Evolutionary conservation across 768 basidiomycete species (phyloP).

Genomic region (Calvatia gigantea): DNA sequence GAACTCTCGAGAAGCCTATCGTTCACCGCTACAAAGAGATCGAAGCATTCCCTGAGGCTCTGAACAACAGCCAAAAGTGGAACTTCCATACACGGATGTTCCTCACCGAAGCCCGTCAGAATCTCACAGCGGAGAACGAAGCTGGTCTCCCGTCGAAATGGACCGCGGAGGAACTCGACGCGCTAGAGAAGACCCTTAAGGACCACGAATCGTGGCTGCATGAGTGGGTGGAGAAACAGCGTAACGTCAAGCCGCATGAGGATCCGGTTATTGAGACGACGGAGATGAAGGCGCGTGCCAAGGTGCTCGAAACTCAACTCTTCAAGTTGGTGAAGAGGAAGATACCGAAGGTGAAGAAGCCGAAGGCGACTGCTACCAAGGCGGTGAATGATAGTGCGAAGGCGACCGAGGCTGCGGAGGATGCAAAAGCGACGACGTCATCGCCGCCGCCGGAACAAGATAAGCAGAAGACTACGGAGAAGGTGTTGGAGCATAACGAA

Average conservation of each 20-base stretch:
- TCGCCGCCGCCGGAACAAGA: slow-evolving; percentile 9
- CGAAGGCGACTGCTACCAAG: slow-evolving; percentile 33
- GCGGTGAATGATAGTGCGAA: slow-evolving; percentile 9
- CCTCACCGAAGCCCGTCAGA: slow-evolving; percentile 72
- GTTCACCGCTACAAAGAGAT: slow-evolving; percentile 88
- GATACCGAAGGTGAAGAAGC: slow-evolving; percentile 60
- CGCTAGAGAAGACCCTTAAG: slow-evolving; percentile 69
- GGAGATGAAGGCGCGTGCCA: slow-evolving; percentile 84
- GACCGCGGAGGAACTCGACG: slow-evolving; percentile 82
- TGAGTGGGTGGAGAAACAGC: slow-evolving; percentile 80
- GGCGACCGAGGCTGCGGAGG: slow-evolving; percentile 16
- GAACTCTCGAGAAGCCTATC: slow-evolving; percentile 76
- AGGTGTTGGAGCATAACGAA: slow-evolving; percentile 20
- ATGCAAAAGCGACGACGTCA: not conserved
- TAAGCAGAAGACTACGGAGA: slow-evolving; percentile 9
- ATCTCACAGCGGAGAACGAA: slow-evolving; percentile 63
- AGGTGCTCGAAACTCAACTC: slow-evolving; percentile 73
- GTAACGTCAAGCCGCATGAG: slow-evolving; percentile 64
- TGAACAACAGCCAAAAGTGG: slow-evolving; percentile 84
- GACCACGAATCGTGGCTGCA: slow-evolving; percentile 85
- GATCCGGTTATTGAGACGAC: slow-evolving; percentile 83
- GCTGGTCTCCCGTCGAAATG: slow-evolving; percentile 70
- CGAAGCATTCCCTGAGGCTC: slow-evolving; percentile 75
- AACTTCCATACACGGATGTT: slow-evolving; percentile 88
- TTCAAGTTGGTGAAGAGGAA: slow-evolving; percentile 67